Evolutionary conservation across 1,139 yeast species (phyloP).

Genomic region (Lodderomyces margitis): DNA sequence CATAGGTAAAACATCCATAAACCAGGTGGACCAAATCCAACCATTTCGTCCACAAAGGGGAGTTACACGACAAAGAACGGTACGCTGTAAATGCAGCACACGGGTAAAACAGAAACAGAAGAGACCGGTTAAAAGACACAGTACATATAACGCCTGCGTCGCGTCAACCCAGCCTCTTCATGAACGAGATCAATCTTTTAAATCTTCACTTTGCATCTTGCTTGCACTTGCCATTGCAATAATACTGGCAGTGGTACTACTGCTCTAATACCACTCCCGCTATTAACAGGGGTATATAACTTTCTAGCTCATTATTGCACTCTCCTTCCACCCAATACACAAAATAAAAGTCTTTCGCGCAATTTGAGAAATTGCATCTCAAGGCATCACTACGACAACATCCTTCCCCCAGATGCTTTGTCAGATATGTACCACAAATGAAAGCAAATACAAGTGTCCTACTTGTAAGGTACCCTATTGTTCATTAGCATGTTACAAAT

Average conservation of each 20-base stretch:
- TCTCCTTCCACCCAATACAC: too few species aligned
- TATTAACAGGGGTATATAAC: neutral
- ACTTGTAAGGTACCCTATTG: conserved; percentile 49
- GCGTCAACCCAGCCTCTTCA: neutral
- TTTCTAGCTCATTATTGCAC: neutral
- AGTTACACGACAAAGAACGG: neutral
- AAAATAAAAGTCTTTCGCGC: neutral
- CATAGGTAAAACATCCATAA: too few species aligned
- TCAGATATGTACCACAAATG: conserved; percentile 40
- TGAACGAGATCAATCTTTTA: neutral
- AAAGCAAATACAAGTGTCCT: conserved; percentile 63
- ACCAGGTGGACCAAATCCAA: too few species aligned
- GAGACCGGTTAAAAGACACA: neutral
- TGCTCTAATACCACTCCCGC: neutral
- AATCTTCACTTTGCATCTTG: neutral
- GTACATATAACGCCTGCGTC: neutral
- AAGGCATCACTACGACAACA: neutral
- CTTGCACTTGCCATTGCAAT: neutral
- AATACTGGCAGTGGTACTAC: neutral
- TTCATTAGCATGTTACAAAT: conserved; percentile 58
- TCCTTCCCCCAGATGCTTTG: conserved; percentile 29
- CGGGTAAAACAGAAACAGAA: neutral
- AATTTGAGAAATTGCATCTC: neutral
- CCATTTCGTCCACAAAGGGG: neutral
- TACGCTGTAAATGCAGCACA: neutral